phyloP scores from a whole-genome alignment of 1,284 basidiomycete species.

The Cystobasidium sp. region DNA sequence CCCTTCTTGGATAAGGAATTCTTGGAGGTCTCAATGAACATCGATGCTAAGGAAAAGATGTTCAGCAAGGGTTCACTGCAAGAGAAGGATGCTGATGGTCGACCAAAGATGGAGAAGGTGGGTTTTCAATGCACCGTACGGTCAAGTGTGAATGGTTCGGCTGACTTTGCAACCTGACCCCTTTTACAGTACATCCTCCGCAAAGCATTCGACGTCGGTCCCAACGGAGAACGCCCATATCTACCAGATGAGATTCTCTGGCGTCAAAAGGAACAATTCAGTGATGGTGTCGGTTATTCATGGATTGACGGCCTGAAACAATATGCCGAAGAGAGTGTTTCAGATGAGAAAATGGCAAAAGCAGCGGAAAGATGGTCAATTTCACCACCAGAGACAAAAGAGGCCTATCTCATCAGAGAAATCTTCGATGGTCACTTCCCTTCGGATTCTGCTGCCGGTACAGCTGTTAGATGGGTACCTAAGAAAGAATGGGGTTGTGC shows the following conservation, averaged over 20 bases:
- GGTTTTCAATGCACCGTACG: constrained; percentile 25
- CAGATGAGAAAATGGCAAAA: constrained; percentile 80
- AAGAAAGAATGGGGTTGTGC: constrained; percentile 96
- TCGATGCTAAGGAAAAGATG: constrained; percentile 86
- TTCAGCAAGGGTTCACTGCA: constrained; percentile 83
- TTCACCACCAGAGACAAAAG: constrained; percentile 93
- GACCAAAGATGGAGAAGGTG: constrained; percentile 92
- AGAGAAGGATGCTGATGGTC: constrained; percentile 78
- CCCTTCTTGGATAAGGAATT: constrained; percentile 98
- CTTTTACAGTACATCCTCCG: constrained; percentile 81
- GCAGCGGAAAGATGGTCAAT: constrained; percentile 76
- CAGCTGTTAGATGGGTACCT: constrained; percentile 84
- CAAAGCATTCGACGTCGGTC: constrained; percentile 88
- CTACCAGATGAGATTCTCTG: constrained; percentile 93
- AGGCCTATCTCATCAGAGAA: constrained; percentile 93
- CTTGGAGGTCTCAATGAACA: constrained; percentile 90
- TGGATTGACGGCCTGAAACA: constrained; percentile 99
- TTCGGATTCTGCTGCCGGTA: constrained; percentile 79
- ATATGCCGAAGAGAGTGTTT: constrained; percentile 73
- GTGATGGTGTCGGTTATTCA: constrained; percentile 97
- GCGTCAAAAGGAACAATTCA: constrained; percentile 99
- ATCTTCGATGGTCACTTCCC: constrained; percentile 90
- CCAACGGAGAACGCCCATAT: constrained; percentile 88
- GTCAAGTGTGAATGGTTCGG: constrained; percentile 10
- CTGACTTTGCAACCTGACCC: not conserved